Base-by-base conservation (phyloP, 345 rosid genomes). In the Hirschfeldia incana region DNA sequence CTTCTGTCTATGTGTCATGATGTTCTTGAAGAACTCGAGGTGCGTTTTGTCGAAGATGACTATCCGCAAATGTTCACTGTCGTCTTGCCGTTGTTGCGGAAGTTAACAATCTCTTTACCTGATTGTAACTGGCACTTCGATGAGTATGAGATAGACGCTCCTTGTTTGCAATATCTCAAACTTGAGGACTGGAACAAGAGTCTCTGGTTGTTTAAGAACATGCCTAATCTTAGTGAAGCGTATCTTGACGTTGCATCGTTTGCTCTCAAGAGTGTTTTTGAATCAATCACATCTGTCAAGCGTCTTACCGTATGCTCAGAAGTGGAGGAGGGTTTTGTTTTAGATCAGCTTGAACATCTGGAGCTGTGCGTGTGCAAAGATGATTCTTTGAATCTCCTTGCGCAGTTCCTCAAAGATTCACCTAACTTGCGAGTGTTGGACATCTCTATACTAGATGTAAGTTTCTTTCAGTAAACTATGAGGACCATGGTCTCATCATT, bases 351-450 rank as follows among this genome's bases (percentile, higher is more conserved):
- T 62, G 66, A 62, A 29, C 66, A 62, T 60, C 15, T 59, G 33
- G 33, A 59, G 64, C 15, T 59, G 11, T 59, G 65, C 28, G 34
- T 60, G 1, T 60, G 65, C 65, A 4, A 5, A 60, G 65, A 60
- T 28, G 8, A 28, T 28, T 60, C 65, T 29, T 28, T 28, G 16
- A 5, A 60, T 62, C 37, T 62, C 66, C 66, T 62, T 29, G 37
- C 66, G 8, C 37, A 62, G 37, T 6, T 62, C 8, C 66, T 62
- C 66, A 29, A 62, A 30, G 66, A 30, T 62, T 30, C 66, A 0
- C 66, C 66, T 2, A 62, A 62, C 37, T 62, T 62, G 29, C 16
- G 65, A 61, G 65, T 61, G 65, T 61, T 61, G 13, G 65, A 61
- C 65, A 61, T 61, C 17, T 5, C 36, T 61, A 0, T 5, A 29